Percentiles rank a stretch among this genome's conserved stretches.
Conservation (phyloP, 176 grass and related monocot species). For the Canna indica region DNA sequence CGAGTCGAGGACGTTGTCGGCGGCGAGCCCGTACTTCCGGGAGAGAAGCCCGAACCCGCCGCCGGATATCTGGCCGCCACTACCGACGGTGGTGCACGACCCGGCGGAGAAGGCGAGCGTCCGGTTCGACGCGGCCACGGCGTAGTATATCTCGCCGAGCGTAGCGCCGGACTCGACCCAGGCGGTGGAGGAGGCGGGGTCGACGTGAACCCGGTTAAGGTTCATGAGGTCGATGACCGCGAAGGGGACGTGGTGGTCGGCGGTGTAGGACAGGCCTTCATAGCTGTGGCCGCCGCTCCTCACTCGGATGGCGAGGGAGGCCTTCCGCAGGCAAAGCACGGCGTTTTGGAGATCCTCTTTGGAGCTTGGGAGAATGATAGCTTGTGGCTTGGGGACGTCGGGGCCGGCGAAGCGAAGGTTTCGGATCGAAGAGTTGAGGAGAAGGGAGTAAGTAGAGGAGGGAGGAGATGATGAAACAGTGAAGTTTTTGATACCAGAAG, state of each 20-base stretch:
- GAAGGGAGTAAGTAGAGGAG: slow-evolving; percentile 21
- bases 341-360: slow-evolving; percentile 22
- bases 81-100: slow-evolving; percentile 43
- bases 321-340: slow-evolving; percentile 11
- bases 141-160: slow-evolving; percentile 49
- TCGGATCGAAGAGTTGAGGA: slow-evolving; percentile 47
- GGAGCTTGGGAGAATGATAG: slow-evolving; percentile 33
- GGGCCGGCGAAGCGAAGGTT: slow-evolving; percentile 44
- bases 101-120: slow-evolving; percentile 42
- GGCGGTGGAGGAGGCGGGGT: slow-evolving; percentile 18
- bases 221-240: slow-evolving; percentile 39
- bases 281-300: slow-evolving; percentile 72
- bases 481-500: slow-evolving; percentile 43
- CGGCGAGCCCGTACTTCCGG: slow-evolving; percentile 35
- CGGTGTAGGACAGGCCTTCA: slow-evolving; percentile 62
- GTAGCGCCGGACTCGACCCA: slow-evolving; percentile 58
- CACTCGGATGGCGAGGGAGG: slow-evolving; percentile 40
- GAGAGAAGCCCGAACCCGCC: slow-evolving; percentile 57
- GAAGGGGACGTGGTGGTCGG: slow-evolving; percentile 29
- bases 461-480: slow-evolving; percentile 22
- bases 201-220: slow-evolving; percentile 37
- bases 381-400: slow-evolving; percentile 20
- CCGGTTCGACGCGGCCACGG: slow-evolving; percentile 15
- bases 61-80: slow-evolving; percentile 37
- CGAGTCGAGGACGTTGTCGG: slow-evolving; percentile 55